Conservation (phyloP, 2,329 filamentous ascomycete species). For the Thielaviopsis musarum region DNA sequence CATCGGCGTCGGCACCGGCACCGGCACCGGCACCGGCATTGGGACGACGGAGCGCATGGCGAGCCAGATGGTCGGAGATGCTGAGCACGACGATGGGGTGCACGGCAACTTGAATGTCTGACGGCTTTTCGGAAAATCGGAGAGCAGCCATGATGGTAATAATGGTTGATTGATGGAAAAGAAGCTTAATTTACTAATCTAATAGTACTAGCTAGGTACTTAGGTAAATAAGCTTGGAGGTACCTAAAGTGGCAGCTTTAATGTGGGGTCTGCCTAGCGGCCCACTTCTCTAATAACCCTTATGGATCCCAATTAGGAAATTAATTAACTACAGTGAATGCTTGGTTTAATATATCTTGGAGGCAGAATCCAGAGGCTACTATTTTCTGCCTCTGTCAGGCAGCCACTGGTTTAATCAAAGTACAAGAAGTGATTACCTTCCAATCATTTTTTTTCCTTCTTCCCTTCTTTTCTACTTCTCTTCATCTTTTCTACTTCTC, state of each 20-base stretch:
- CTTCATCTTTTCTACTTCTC: background rate
- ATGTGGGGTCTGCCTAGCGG: background rate
- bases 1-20: background rate
- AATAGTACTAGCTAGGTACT: background rate
- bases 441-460: background rate
- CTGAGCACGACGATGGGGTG: conserved; percentile 91
- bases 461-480: background rate
- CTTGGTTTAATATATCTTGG: background rate
- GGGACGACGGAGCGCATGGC: conserved; percentile 54
- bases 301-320: background rate
- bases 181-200: too few species aligned
- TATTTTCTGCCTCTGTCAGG: background rate
- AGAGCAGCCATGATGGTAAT: conserved; percentile 19
- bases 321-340: background rate
- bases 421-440: background rate
- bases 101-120: conserved; percentile 65
- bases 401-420: background rate
- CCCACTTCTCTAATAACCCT: background rate
- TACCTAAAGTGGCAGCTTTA: background rate
- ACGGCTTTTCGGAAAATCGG: conserved; percentile 48
- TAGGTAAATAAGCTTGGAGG: background rate
- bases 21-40: conserved; percentile 41
- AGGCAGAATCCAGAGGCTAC: background rate
- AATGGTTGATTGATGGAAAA: background rate
- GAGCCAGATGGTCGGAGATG: conserved; percentile 91